Percentiles rank a stretch among this genome's conserved stretches.
These are phyloP conservation scores for Fusarium goolgardi DNA, from an alignment of 2,329 filamentous ascomycete species.

Conservation along the genomic window DNA sequence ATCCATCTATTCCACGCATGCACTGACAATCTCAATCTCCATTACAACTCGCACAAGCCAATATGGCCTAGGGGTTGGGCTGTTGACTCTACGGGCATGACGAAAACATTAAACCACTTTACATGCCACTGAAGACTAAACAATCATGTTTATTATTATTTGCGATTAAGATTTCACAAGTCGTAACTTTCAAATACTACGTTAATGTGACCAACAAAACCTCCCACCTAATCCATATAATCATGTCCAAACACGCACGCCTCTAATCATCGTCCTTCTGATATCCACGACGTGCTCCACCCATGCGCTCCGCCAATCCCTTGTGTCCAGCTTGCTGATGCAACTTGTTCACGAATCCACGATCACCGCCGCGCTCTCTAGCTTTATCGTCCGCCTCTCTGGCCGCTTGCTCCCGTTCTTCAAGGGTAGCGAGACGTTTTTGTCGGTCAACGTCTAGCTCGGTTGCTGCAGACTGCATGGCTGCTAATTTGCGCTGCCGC, in stretches of 20 bases:
- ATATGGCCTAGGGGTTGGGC: background rate
- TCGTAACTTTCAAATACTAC: background rate
- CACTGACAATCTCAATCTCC: background rate
- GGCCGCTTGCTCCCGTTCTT: slow-evolving; percentile 71
- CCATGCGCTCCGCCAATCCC: slow-evolving; percentile 64
- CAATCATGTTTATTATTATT: background rate
- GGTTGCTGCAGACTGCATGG: slow-evolving; percentile 77
- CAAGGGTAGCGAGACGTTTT: slow-evolving; percentile 73
- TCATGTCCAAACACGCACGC: background rate
- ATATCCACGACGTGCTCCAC: slow-evolving; percentile 59
- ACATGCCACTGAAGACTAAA: background rate
- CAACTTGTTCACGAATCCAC: slow-evolving; percentile 72
- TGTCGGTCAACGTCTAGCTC: slow-evolving; percentile 78
- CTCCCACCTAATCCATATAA: background rate
- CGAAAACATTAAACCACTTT: background rate
- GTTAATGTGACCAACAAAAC: background rate
- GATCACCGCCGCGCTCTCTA: slow-evolving; percentile 71
- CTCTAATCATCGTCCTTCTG: slow-evolving; percentile 59
- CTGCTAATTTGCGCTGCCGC: slow-evolving; percentile 73
- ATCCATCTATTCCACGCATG: slow-evolving; percentile 1
- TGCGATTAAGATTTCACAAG: background rate
- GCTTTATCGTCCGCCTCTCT: slow-evolving; percentile 74
- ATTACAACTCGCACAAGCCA: background rate
- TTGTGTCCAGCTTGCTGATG: slow-evolving; percentile 68
- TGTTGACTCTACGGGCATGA: background rate